Conservation (phyloP, 2,329 filamentous ascomycete genomes). For the Bipolaris bicolor region DNA sequence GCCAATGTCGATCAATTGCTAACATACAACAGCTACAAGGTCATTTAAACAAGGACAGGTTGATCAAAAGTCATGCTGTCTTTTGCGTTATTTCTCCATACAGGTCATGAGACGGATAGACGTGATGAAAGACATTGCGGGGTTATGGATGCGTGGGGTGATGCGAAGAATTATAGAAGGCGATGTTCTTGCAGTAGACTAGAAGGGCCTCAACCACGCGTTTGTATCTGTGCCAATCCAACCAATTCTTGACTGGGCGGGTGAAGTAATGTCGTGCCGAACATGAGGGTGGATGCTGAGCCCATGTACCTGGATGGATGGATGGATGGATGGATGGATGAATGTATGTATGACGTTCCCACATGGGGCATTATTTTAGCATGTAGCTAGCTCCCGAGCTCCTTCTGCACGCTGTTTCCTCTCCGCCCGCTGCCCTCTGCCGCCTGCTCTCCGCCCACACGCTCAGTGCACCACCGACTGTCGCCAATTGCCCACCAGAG, state of each 20-base stretch:
- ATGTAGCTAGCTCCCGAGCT: conserved; percentile 17
- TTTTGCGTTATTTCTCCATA: not conserved
- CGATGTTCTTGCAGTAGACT: not conserved
- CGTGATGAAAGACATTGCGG: not conserved
- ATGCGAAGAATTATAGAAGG: not conserved
- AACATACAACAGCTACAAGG: conserved; percentile 38
- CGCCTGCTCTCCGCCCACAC: conserved; percentile 1
- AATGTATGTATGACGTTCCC: conserved; percentile 14
- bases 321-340: not conserved
- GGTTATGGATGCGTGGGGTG: not conserved
- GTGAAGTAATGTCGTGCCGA: not conserved
- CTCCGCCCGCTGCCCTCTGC: not conserved
- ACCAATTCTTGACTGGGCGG: not conserved
- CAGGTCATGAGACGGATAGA: not conserved
- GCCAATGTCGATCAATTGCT: conserved; percentile 16
- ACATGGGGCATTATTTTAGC: not conserved
- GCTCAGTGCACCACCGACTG: conserved; percentile 6
- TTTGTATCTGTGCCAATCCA: not conserved
- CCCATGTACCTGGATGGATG: conserved; percentile 12
- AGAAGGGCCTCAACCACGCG: not conserved
- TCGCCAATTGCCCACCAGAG: conserved; percentile 28
- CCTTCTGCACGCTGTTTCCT: not conserved
- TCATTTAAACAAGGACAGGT: conserved; percentile 15
- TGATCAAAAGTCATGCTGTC: not conserved
- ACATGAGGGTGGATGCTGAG: conserved; percentile 15